A percentile compares a stretch with the other conserved stretches of the same genome.
Conservation (phyloP, 164 flowering plant species). For the Vitis rupestris region DNA sequence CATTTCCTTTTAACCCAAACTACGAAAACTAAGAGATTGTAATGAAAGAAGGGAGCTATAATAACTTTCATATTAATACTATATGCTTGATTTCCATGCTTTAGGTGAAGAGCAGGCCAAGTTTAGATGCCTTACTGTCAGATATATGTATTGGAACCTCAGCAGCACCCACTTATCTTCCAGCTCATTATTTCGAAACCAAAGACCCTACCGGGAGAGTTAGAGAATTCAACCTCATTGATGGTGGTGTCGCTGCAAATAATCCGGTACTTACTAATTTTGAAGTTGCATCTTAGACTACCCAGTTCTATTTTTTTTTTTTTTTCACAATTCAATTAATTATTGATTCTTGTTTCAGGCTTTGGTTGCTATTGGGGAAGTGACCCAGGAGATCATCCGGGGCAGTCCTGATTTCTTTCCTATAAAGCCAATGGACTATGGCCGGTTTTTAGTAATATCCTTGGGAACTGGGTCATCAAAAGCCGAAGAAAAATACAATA, state of each 20-base stretch:
- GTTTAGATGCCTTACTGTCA: slow-evolving; percentile 26
- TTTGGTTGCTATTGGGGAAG: slow-evolving; percentile 17
- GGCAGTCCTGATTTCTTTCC: slow-evolving; percentile 2
- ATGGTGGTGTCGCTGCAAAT: slow-evolving; percentile 44
- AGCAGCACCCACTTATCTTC: slow-evolving; percentile 46
- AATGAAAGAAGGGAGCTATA: no score
- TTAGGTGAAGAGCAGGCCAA: slow-evolving; percentile 11
- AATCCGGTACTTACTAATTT: slow-evolving; percentile 31
- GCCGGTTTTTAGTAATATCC: slow-evolving; percentile 26
- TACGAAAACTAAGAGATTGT: no score
- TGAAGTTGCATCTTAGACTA: not conserved
- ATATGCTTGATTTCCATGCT: not conserved
- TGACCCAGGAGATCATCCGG: slow-evolving; percentile 11
- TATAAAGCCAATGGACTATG: slow-evolving; percentile 14
- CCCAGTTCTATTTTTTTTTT: not conserved
- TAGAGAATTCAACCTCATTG: slow-evolving; percentile 34
- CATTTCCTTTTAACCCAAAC: no score
- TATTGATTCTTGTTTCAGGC: slow-evolving; percentile 6
- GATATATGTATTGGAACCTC: slow-evolving; percentile 46
- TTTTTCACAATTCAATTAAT: not conserved
- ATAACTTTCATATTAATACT: no score
- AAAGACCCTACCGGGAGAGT: slow-evolving; percentile 14
- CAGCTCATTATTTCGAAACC: slow-evolving; percentile 33
- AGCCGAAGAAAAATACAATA: slow-evolving; percentile 17
- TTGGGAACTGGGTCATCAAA: slow-evolving; percentile 36